Conservation (phyloP, 108 stramenopile genomes). For the Nannochloropsis salina region DNA sequence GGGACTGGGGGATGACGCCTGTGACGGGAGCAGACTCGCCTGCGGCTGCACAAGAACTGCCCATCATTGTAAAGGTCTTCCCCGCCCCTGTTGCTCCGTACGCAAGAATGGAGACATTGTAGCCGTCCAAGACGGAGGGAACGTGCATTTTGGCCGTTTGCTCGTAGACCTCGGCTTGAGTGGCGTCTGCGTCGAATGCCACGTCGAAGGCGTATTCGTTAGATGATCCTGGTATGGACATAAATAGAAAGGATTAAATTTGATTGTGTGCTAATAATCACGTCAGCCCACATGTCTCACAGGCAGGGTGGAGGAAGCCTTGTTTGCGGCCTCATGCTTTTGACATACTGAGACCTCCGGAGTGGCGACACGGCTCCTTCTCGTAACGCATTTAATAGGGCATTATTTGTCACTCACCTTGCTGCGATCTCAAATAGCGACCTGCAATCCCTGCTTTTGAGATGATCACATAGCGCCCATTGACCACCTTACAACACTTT, state of each 20-base stretch:
- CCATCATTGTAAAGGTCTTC: constrained; percentile 66
- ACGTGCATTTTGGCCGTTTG: constrained; percentile 51
- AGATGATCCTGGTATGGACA: constrained; percentile 27
- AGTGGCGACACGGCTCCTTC: too few relatives aligned
- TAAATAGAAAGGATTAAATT: background rate
- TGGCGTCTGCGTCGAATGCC: constrained; percentile 49
- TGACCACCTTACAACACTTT: constrained; percentile 51
- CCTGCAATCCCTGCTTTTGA: constrained; percentile 42
- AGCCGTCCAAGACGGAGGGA: constrained; percentile 46
- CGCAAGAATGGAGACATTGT: constrained; percentile 59
- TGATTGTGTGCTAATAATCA: background rate
- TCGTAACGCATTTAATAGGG: too few relatives aligned
- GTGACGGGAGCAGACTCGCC: constrained; percentile 30
- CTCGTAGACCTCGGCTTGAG: constrained; percentile 50
- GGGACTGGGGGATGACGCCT: constrained; percentile 60
- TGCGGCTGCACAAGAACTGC: constrained; percentile 39
- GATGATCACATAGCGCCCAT: constrained; percentile 49
- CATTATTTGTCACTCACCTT: constrained; percentile 9
- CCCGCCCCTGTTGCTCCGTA: constrained; percentile 65
- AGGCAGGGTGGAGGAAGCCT: too few relatives aligned
- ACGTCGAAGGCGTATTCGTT: constrained; percentile 54
- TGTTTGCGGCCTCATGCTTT: too few relatives aligned
- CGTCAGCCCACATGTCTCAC: too few relatives aligned
- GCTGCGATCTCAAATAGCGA: constrained; percentile 46
- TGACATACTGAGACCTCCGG: too few relatives aligned